These are phyloP conservation scores for Penicillium canescens DNA, from an alignment of 495 filamentous ascomycete species.

Conservation along the genomic window DNA sequence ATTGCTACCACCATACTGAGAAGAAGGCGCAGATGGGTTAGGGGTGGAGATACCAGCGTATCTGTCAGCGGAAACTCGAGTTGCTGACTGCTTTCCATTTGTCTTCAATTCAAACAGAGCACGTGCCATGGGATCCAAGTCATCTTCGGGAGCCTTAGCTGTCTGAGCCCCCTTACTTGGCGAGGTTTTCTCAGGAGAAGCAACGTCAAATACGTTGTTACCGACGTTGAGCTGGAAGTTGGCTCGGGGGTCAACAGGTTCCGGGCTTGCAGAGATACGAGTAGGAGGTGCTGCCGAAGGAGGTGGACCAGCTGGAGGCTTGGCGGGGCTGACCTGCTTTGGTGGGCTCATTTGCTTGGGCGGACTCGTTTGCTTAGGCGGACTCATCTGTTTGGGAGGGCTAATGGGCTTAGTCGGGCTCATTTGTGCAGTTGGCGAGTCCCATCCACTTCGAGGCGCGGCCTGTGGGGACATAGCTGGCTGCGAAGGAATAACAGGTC, in stretches of 20 bases:
- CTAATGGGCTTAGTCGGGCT: slow-evolving; percentile 2
- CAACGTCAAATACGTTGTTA: slow-evolving; percentile 94
- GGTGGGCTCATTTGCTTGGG: slow-evolving; percentile 11
- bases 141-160: slow-evolving; percentile 42
- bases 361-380: slow-evolving; percentile 20
- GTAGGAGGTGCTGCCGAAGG: slow-evolving; percentile 17
- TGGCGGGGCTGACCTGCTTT: slow-evolving; percentile 35
- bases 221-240: slow-evolving; percentile 96
- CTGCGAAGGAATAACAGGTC: slow-evolving; percentile 32
- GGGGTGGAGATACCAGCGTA: slow-evolving; percentile 73
- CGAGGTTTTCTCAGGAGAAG: slow-evolving; percentile 65
- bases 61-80: slow-evolving; percentile 86
- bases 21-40: slow-evolving; percentile 71
- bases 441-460: slow-evolving; percentile 38
- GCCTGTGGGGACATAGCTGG: slow-evolving; percentile 25
- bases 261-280: slow-evolving; percentile 61
- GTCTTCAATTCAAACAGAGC: slow-evolving; percentile 92
- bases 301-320: slow-evolving; percentile 12
- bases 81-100: slow-evolving; percentile 70
- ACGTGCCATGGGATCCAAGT: slow-evolving; percentile 84
- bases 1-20: slow-evolving; percentile 59
- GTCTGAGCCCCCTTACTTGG: slow-evolving; percentile 35
- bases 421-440: slow-evolving; percentile 22
- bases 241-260: slow-evolving; percentile 89
- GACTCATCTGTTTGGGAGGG: slow-evolving; percentile 5